Conservation (phyloP, 306 rosid genomes). For the Trifolium fragiferum region DNA sequence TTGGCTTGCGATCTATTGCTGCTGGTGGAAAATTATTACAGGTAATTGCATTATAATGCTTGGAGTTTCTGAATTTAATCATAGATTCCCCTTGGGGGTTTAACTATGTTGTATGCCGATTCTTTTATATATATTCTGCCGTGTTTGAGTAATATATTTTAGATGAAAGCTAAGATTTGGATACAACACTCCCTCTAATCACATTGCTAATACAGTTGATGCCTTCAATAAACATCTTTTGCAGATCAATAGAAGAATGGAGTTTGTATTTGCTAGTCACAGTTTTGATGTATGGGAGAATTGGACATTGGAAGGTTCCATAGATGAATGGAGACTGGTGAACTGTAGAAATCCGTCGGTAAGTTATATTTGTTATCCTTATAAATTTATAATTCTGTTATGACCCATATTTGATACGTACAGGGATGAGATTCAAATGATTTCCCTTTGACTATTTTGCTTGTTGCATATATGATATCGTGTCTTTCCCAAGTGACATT, state of each 20-base stretch:
- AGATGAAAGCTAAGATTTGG: constrained; percentile 23
- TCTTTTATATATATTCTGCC: constrained; percentile 18
- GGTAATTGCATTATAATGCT: constrained; percentile 53
- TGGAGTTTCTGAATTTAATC: constrained; percentile 25
- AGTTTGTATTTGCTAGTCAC: constrained; percentile 96
- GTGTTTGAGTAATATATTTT: constrained; percentile 18
- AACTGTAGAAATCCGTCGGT: constrained; percentile 87
- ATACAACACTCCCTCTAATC: constrained; percentile 29
- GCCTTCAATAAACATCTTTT: constrained; percentile 36
- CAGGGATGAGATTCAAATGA: constrained; percentile 19
- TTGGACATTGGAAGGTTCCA: constrained; percentile 86
- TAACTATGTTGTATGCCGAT: constrained; percentile 9
- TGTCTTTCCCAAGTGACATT: constrained; percentile 24
- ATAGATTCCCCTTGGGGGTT: background rate
- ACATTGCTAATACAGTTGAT: constrained; percentile 27
- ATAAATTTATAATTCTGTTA: constrained; percentile 27
- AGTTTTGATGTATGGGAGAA: constrained; percentile 99
- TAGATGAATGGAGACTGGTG: constrained; percentile 87
- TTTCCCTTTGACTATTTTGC: constrained; percentile 14
- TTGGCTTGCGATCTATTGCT: constrained; percentile 94
- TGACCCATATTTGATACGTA: constrained; percentile 4
- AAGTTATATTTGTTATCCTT: constrained; percentile 45
- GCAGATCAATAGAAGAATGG: constrained; percentile 95
- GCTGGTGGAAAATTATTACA: constrained; percentile 97
- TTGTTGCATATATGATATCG: constrained; percentile 26